Evolutionary conservation across 192 early-diverging fungal genomes (phyloP), one percentile per base, ranked within the genome.

Genomic region (Geranomyces variabilis): DNA sequence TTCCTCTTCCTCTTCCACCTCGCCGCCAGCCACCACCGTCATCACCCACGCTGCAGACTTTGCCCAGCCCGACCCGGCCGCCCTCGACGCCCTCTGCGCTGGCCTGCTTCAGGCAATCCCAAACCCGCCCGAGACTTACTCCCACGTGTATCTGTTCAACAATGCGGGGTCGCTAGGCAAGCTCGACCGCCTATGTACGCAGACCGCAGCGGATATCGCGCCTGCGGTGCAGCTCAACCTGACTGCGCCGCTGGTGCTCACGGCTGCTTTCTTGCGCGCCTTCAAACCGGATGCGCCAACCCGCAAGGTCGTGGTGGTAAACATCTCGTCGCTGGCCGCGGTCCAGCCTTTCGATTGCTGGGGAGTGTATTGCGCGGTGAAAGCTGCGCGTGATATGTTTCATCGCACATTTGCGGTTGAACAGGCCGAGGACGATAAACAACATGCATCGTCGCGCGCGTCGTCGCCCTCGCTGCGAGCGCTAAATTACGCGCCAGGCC

Each of bases 401-500:
- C 75, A 92, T 33, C 66, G 83, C 22, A 86, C 90, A 0, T 81
- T 92, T 1, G 93, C 92, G 15, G n/a, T 77, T 13, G 94, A 95
- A 70, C 73, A 92, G 77, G 72, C 57, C 44, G n/a, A 48, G 26
- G 57, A 41, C 3, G 36, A 10, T 10, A 41, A 41, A 66, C 26
- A 66, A 66, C 33, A 70, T n/a, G 19, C 45, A 70, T 19, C 53
- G 17, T 44, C 79, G 74, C 60, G 46, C 82, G n/a, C 41, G n/a
- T n/a, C n/a, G n/a, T n/a, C n/a, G n/a, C n/a, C n/a, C n/a, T n/a
- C n/a, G n/a, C 76, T 90, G 49, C 85, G 88, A 63, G 84, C 88
- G 15, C 79, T 96, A 44, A 93, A 81, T 67, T 96, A 96, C 79
- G 92, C 94, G 1, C 94, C 94, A 1, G 94, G 94, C 15, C 94